Conservation (phyloP, 768 basidiomycete species). For the Boletus barrowsii region DNA sequence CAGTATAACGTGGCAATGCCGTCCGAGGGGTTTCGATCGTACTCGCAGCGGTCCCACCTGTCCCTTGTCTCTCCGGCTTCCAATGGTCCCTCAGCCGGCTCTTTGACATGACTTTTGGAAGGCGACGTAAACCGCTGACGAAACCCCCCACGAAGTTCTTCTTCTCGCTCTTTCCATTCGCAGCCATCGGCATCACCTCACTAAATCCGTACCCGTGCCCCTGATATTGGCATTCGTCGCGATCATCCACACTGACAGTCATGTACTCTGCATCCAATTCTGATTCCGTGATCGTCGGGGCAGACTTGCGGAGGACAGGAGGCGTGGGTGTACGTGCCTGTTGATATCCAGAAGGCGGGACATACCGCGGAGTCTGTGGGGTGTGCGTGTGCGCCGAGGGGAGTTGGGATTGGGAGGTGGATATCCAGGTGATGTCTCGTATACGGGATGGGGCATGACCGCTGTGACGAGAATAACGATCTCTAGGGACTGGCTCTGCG, state of each 20-base stretch:
- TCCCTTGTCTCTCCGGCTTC: constrained; percentile 23
- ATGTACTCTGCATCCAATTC: constrained; percentile 34
- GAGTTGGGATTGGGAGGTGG: constrained; percentile 23
- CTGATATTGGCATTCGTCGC: constrained; percentile 16
- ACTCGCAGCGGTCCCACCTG: neutral
- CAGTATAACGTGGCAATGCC: constrained; percentile 21
- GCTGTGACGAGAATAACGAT: constrained; percentile 30
- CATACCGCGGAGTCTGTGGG: constrained; percentile 26
- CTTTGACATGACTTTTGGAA: constrained; percentile 35
- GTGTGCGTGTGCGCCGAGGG: constrained; percentile 29
- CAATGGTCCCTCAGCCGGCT: constrained; percentile 24
- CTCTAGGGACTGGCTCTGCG: constrained; percentile 20
- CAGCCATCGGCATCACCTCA: constrained; percentile 18
- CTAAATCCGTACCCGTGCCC: constrained; percentile 24
- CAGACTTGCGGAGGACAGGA: constrained; percentile 24
- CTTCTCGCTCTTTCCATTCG: constrained; percentile 30
- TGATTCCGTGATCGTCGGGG: constrained; percentile 30
- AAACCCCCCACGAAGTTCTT: constrained; percentile 31
- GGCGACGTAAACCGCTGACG: constrained; percentile 29
- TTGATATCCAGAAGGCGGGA: constrained; percentile 17
- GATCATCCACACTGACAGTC: constrained; percentile 29
- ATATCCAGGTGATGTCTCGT: constrained; percentile 34
- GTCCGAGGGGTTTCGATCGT: constrained; percentile 12
- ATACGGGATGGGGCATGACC: constrained; percentile 23
- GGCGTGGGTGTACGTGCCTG: constrained; percentile 28